Conservation (phyloP, 352 stramenopile genomes). For the Phytophthora niederhauseri region DNA sequence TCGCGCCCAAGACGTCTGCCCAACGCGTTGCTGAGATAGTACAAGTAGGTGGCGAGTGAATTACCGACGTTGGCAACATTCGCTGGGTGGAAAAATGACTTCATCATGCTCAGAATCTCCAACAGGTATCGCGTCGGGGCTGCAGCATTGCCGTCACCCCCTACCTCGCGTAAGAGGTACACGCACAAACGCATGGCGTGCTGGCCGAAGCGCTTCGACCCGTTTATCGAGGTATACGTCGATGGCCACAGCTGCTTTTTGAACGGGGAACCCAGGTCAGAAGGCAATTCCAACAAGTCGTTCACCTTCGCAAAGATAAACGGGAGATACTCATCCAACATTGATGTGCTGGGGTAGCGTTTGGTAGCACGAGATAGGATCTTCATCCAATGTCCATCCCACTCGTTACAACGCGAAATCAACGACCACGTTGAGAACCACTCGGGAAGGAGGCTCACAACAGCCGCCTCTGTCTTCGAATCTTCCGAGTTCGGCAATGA, state of each 20-base stretch:
- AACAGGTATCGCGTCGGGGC: conserved; percentile 55
- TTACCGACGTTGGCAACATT: conserved; percentile 69
- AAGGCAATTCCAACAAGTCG: conserved; percentile 62
- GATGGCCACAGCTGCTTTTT: conserved; percentile 67
- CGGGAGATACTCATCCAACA: conserved; percentile 44
- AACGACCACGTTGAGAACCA: conserved; percentile 67
- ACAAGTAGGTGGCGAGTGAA: conserved; percentile 55
- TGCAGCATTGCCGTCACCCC: conserved; percentile 13
- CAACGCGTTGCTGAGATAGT: conserved; percentile 60
- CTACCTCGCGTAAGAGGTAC: conserved; percentile 47
- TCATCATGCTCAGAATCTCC: conserved; percentile 62
- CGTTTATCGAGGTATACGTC: conserved; percentile 51
- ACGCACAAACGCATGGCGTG: conserved; percentile 62
- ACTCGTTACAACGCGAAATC: conserved; percentile 59
- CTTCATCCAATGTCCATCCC: conserved; percentile 81
- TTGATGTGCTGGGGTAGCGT: conserved; percentile 37
- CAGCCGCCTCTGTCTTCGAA: conserved; percentile 8
- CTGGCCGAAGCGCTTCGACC: conserved; percentile 62
- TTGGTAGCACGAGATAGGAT: conserved; percentile 69
- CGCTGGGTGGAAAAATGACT: conserved; percentile 77
- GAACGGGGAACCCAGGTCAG: conserved; percentile 67
- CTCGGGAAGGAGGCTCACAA: conserved; percentile 44
- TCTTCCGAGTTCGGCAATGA: conserved; percentile 24
- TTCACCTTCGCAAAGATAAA: conserved; percentile 79
- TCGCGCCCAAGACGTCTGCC: conserved; percentile 59